Conservation (phyloP, 2,329 filamentous ascomycete species). For the Paecilomyces niveus region DNA sequence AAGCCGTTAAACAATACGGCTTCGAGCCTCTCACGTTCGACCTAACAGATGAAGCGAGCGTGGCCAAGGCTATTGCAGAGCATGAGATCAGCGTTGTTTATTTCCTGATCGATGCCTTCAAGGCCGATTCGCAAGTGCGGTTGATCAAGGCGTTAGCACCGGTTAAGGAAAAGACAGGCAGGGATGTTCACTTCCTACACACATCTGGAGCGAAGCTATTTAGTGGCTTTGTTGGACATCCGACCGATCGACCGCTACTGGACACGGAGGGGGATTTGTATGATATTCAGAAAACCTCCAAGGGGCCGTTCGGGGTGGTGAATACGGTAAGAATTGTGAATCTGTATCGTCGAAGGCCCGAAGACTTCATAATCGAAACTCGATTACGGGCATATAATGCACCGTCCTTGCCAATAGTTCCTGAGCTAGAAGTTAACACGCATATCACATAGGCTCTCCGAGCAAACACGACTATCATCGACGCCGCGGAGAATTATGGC, state of each 20-base stretch:
- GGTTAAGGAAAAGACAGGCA: constrained; percentile 35
- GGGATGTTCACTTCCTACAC: constrained; percentile 44
- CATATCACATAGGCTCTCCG: constrained; percentile 24
- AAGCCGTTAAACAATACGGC: constrained; percentile 38
- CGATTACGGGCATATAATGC: not conserved
- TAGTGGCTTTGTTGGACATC: constrained; percentile 40
- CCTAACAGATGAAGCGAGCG: constrained; percentile 26
- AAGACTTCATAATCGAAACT: too few species aligned
- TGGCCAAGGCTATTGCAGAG: constrained; percentile 31
- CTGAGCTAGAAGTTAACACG: not conserved
- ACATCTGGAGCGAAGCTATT: constrained; percentile 50
- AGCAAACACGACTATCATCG: constrained; percentile 39
- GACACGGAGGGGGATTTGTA: constrained; percentile 41
- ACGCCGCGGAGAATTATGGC: constrained; percentile 34
- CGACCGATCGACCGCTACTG: constrained; percentile 33
- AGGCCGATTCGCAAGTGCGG: constrained; percentile 21
- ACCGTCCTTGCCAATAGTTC: not conserved
- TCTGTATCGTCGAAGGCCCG: not conserved
- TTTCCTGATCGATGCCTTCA: constrained; percentile 40
- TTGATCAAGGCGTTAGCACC: constrained; percentile 43
- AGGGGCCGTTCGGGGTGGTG: constrained; percentile 12
- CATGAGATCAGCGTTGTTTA: constrained; percentile 44
- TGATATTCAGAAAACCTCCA: constrained; percentile 35
- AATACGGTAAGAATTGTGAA: not conserved
- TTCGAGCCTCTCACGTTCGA: constrained; percentile 38